A percentile compares a stretch with the other conserved stretches of the same genome.
phyloP scores from a whole-genome alignment of 495 filamentous ascomycete genomes.

The Daldinia caldariorum region DNA sequence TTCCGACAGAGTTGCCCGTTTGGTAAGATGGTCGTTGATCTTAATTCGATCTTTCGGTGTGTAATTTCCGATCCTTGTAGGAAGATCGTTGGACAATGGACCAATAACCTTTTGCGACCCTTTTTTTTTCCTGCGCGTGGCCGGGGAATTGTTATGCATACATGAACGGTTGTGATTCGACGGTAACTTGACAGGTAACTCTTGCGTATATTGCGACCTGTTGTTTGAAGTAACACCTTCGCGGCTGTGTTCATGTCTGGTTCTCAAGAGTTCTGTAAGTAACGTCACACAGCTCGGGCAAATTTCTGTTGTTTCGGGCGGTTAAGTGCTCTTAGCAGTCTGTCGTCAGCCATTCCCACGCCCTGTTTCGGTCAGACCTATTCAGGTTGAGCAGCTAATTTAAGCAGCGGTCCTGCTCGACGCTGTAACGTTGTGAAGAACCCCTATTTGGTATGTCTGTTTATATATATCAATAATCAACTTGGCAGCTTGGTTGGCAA shows the following conservation, averaged over 20 bases:
- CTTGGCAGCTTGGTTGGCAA: no score
- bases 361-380: no score
- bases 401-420: no score
- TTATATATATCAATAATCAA: no score
- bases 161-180: slow-evolving; percentile 5
- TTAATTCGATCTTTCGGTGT: slow-evolving; percentile 2
- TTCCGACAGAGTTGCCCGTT: background rate
- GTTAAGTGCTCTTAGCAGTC: no score
- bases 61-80: slow-evolving; percentile 36
- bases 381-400: no score
- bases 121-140: background rate
- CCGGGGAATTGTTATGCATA: slow-evolving; percentile 20
- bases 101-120: background rate
- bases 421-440: no score
- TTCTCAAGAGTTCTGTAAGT: slow-evolving; percentile 14
- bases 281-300: slow-evolving; percentile 18
- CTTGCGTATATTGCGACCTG: background rate
- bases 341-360: no score
- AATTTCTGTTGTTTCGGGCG: background rate
- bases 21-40: slow-evolving; percentile 12
- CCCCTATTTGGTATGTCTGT: no score
- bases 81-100: background rate
- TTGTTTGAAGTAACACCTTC: background rate
- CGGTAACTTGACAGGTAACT: background rate
- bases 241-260: background rate